These are phyloP conservation scores for Cordyceps cateniannulata DNA, from an alignment of 2,329 filamentous ascomycete genomes.

Conservation along the genomic window DNA sequence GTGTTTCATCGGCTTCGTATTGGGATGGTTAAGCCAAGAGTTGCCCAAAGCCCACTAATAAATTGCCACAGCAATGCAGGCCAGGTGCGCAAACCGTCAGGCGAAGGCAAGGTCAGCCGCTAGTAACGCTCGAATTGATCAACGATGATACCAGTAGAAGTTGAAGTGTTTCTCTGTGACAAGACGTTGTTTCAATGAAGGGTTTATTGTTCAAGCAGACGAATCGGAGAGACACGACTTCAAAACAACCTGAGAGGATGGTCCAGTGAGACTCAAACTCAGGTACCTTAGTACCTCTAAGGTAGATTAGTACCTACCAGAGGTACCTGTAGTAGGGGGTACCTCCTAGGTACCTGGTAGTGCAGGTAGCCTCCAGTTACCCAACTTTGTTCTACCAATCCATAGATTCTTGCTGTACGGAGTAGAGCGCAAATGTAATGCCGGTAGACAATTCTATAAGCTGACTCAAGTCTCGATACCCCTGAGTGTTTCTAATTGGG, in stretches of 20 bases:
- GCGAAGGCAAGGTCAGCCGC: not conserved
- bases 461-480: too few species aligned
- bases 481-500: too few species aligned
- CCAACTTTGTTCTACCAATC: too few species aligned
- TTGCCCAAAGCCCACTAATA: not conserved
- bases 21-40: not conserved
- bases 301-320: too few species aligned
- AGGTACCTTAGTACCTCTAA: too few species aligned
- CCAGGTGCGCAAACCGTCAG: not conserved
- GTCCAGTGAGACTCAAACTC: not conserved
- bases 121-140: not conserved
- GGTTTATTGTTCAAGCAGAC: not conserved
- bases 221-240: not conserved
- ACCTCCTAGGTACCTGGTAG: too few species aligned
- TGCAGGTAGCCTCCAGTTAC: too few species aligned
- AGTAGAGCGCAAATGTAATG: too few species aligned
- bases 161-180: not conserved
- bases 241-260: not conserved
- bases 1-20: not conserved
- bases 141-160: not conserved
- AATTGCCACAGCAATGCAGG: not conserved
- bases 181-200: not conserved
- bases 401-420: too few species aligned
- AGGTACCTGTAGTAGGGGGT: too few species aligned
- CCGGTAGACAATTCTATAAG: too few species aligned